phyloP scores from a whole-genome alignment of 2,329 filamentous ascomycete genomes.

The Penicillium aurantiogriseum region DNA sequence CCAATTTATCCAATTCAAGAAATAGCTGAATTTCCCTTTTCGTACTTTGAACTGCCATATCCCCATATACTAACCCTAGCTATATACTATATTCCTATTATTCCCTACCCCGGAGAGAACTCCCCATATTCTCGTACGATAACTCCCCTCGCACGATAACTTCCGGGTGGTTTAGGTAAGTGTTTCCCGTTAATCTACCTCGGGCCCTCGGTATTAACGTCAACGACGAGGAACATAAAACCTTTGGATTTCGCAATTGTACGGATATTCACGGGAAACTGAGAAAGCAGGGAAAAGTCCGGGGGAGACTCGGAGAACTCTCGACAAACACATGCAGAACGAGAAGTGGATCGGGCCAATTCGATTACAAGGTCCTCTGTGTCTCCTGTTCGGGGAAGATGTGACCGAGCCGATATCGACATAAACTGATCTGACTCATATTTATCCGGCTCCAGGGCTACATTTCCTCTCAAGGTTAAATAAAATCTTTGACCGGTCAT shows the following conservation, averaged over 20 bases:
- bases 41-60: neutral
- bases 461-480: neutral
- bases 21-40: neutral
- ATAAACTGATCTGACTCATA: neutral
- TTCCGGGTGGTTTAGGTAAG: conserved; percentile 25
- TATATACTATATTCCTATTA: neutral
- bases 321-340: conserved; percentile 12
- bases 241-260: neutral
- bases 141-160: too few species aligned
- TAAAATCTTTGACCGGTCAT: conserved; percentile 14
- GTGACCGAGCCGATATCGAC: neutral
- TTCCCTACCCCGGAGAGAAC: conserved; percentile 1
- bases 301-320: conserved; percentile 27
- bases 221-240: neutral
- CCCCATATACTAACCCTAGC: neutral
- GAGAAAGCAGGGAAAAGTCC: conserved; percentile 7
- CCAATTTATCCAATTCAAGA: neutral
- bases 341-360: conserved; percentile 1
- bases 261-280: conserved; percentile 25
- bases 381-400: conserved; percentile 15
- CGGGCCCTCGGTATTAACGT: conserved; percentile 18
- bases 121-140: conserved; percentile 16
- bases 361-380: neutral
- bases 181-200: conserved; percentile 15
- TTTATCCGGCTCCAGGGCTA: neutral